These are phyloP conservation scores for Magnusiomyces tetraspermus DNA, from an alignment of 1,139 yeast genomes.

Conservation along the genomic window DNA sequence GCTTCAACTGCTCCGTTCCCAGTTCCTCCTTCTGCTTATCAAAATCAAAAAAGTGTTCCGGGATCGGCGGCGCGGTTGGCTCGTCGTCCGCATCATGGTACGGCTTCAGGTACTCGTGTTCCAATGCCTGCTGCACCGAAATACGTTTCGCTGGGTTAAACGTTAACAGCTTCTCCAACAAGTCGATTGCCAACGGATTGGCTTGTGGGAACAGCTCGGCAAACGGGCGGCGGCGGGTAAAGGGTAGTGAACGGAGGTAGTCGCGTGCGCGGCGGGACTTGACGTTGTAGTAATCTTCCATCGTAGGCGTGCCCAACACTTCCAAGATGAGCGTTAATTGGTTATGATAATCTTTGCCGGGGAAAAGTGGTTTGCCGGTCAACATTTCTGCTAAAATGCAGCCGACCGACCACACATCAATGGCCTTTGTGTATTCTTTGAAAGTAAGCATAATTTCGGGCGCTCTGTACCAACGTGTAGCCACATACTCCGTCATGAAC, in stretches of 20 bases:
- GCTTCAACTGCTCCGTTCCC: conserved; percentile 59
- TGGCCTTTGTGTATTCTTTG: conserved; percentile 87
- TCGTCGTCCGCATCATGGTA: conserved; percentile 85
- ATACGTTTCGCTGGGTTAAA: conserved; percentile 76
- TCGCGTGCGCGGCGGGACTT: conserved; percentile 80
- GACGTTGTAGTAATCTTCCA: conserved; percentile 71
- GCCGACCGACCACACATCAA: conserved; percentile 95
- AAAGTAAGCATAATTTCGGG: too few relatives aligned
- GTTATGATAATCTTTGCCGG: conserved; percentile 89
- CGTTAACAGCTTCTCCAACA: conserved; percentile 61
- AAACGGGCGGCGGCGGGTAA: conserved; percentile 49
- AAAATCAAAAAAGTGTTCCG: conserved; percentile 71
- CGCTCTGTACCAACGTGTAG: conserved; percentile 95
- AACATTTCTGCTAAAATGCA: conserved; percentile 93
- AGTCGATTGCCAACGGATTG: conserved; percentile 68
- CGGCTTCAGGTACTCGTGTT: conserved; percentile 68
- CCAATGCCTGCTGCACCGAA: conserved; percentile 69
- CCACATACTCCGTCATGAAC: conserved; percentile 91
- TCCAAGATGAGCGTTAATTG: conserved; percentile 82
- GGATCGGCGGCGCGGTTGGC: conserved; percentile 64
- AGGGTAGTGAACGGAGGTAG: conserved; percentile 69
- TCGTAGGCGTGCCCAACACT: conserved; percentile 79
- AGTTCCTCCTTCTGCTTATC: conserved; percentile 68
- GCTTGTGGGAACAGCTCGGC: conserved; percentile 42
- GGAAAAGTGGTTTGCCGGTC: conserved; percentile 77